Percentiles rank a stretch among this genome's conserved stretches.
Evolutionary conservation across 2,329 filamentous ascomycete genomes (phyloP).

Genomic region (Periconia sp.): DNA sequence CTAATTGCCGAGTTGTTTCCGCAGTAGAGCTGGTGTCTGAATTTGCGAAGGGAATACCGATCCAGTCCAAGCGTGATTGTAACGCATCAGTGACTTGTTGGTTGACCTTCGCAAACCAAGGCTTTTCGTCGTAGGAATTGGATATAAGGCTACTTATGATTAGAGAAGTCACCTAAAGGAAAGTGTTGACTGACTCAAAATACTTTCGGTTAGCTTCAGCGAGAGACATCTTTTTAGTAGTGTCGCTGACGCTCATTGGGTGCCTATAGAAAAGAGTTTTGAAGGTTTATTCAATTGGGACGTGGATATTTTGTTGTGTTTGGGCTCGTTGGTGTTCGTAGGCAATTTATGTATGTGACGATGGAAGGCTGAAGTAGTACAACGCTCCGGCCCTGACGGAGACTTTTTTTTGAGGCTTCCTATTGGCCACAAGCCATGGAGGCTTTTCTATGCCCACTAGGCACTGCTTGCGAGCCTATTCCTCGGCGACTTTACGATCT

Average conservation of each 20-base stretch:
- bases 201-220: slow-evolving; percentile 44
- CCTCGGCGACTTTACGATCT: too few species aligned
- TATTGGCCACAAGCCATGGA: neutral
- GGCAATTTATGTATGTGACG: too few species aligned
- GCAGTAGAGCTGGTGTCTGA: slow-evolving; percentile 35
- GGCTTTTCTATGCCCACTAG: neutral
- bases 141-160: slow-evolving; percentile 56
- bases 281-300: too few species aligned
- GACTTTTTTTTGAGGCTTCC: slow-evolving; percentile 7
- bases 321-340: too few species aligned
- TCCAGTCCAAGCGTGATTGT: slow-evolving; percentile 62
- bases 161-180: slow-evolving; percentile 6
- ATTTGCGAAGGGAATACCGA: slow-evolving; percentile 64
- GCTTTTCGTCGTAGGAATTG: slow-evolving; percentile 61
- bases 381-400: too few species aligned
- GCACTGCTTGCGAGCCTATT: too few species aligned
- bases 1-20: slow-evolving; percentile 60
- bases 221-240: slow-evolving; percentile 22
- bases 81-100: slow-evolving; percentile 62
- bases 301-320: too few species aligned
- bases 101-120: slow-evolving; percentile 59
- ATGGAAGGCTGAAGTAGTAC: too few species aligned
- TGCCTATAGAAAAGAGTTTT: too few species aligned
- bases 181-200: slow-evolving; percentile 36
- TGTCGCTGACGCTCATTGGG: too few species aligned